Percentiles rank a stretch among this genome's conserved stretches.
phyloP scores from a whole-genome alignment of 768 basidiomycete genomes.

The Xerocomus brunneocitrinus region DNA sequence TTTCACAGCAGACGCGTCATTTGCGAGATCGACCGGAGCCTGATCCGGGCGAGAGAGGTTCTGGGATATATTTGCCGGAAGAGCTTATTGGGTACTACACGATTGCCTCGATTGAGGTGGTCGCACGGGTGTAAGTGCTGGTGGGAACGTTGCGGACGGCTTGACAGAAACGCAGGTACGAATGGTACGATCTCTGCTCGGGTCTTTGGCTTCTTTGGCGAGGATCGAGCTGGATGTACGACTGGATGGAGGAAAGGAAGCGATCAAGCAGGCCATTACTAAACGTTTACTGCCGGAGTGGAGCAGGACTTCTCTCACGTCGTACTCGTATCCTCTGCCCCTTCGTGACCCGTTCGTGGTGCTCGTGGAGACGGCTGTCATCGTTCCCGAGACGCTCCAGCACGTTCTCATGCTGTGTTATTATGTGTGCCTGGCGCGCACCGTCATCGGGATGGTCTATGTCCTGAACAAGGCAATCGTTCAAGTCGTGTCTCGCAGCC shows the following conservation, averaged over 20 bases:
- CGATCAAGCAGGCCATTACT: conserved; percentile 79
- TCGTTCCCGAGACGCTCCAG: conserved; percentile 84
- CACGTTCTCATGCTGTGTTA: conserved; percentile 87
- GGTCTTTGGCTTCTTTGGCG: conserved; percentile 62
- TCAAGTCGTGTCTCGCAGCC: conserved; percentile 42
- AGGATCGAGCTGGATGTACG: conserved; percentile 65
- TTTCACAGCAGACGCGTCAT: conserved; percentile 83
- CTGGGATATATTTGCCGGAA: conserved; percentile 87
- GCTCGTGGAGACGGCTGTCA: conserved; percentile 84
- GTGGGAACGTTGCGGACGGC: conserved; percentile 56
- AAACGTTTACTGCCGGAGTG: conserved; percentile 89
- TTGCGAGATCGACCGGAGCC: conserved; percentile 73
- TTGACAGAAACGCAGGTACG: conserved; percentile 67
- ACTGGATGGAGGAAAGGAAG: conserved; percentile 70
- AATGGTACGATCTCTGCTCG: conserved; percentile 73
- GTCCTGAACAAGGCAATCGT: conserved; percentile 62
- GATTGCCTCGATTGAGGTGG: conserved; percentile 73
- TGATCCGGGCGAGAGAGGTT: conserved; percentile 68
- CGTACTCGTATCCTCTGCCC: conserved; percentile 80
- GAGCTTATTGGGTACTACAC: conserved; percentile 83
- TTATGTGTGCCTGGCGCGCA: conserved; percentile 84
- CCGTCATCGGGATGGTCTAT: conserved; percentile 81
- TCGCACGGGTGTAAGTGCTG: conserved; percentile 45
- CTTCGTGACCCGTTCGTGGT: conserved; percentile 88
- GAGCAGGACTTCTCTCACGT: conserved; percentile 79